phyloP scores from a whole-genome alignment of 164 flowering plant species.

The Annona squamosa region DNA sequence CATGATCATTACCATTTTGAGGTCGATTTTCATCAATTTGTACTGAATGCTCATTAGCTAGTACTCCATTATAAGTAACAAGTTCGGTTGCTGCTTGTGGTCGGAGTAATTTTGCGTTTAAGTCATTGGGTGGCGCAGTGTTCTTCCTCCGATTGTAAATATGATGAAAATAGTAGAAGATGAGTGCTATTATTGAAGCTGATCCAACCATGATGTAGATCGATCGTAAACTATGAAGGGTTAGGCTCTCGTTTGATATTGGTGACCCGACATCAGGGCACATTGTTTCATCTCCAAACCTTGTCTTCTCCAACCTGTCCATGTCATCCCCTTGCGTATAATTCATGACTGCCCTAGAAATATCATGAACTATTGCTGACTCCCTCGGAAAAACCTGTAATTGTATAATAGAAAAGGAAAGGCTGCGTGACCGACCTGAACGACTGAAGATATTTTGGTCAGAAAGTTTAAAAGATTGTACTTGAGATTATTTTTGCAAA shows the following conservation, averaged over 20 bases:
- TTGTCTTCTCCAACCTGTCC: not conserved
- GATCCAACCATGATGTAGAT: conserved; percentile 5
- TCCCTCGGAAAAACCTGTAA: conserved; percentile 22
- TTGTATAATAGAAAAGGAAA: no score
- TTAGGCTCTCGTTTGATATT: not conserved
- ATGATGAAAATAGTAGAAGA: not conserved
- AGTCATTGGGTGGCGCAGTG: no score
- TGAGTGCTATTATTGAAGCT: not conserved
- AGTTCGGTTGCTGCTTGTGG: no score
- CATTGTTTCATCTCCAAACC: not conserved
- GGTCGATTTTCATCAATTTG: no score
- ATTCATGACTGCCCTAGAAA: conserved; percentile 12
- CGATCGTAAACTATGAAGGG: not conserved
- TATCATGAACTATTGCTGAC: conserved; percentile 17
- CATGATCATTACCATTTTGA: no score
- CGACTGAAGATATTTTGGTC: no score
- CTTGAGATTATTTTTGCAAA: no score
- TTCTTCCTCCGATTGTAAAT: not conserved
- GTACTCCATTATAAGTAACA: no score
- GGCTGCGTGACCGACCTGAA: no score
- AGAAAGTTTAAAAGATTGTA: no score
- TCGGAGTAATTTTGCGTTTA: no score
- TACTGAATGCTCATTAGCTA: no score
- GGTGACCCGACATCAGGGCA: not conserved
- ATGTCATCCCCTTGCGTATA: conserved; percentile 12